Evolutionary conservation across 2,329 filamentous ascomycete species (phyloP).

Genomic region (Xylaria sp.): DNA sequence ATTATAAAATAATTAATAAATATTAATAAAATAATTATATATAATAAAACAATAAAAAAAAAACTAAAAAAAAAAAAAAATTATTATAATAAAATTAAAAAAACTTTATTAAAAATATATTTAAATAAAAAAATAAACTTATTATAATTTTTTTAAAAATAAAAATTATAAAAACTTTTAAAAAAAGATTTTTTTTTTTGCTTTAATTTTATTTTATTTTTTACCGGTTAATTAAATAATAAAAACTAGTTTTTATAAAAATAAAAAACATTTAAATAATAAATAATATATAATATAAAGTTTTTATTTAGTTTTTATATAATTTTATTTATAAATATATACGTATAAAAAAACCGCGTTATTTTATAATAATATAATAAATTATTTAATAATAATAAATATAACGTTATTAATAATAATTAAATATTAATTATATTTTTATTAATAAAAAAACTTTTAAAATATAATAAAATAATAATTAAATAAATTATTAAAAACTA

Average conservation of each 20-base stretch:
- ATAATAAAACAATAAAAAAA: constrained; percentile 4
- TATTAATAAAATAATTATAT: not conserved
- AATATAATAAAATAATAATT: no score
- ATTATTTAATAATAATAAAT: not conserved
- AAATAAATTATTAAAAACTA: not conserved
- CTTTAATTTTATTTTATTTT: no score
- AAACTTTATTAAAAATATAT: not conserved
- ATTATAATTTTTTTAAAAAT: no score
- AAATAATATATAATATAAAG: constrained; percentile 3
- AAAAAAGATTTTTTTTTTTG: no score
- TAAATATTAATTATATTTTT: not conserved
- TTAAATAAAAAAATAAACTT: no score
- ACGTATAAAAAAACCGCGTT: not conserved
- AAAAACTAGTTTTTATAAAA: no score
- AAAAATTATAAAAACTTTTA: no score
- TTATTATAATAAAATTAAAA: constrained; percentile 3
- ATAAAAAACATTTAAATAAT: not conserved
- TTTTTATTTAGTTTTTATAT: not conserved
- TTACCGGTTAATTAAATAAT: no score
- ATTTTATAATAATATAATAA: not conserved
- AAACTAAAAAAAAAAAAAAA: not conserved
- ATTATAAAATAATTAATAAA: not conserved
- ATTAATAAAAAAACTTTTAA: not conserved
- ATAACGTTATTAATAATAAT: not conserved
- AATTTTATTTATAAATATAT: no score